Conservation (phyloP, 2,329 filamentous ascomycete genomes). For the Fusarium nelsonii region DNA sequence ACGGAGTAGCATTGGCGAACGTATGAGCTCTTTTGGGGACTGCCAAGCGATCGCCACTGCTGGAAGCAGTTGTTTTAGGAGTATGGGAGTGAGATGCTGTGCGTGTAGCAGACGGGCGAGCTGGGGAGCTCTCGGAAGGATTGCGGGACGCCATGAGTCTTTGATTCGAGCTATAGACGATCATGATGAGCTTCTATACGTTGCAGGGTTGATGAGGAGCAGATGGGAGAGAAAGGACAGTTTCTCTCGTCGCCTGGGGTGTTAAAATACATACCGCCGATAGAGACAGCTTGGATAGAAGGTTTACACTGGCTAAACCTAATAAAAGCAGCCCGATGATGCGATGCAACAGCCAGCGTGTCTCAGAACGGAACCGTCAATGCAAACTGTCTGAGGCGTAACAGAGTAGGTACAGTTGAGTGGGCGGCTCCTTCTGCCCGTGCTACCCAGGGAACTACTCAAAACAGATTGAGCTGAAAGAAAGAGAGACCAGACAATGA, state of each 20-base stretch:
- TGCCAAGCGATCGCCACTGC: slow-evolving; percentile 51
- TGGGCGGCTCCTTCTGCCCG: slow-evolving; percentile 16
- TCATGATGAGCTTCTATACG: slow-evolving; percentile 46
- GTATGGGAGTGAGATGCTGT: slow-evolving; percentile 49
- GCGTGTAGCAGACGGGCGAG: slow-evolving; percentile 50
- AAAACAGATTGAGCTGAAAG: neutral
- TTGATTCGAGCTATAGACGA: slow-evolving; percentile 45
- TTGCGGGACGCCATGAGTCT: slow-evolving; percentile 53
- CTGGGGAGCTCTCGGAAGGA: slow-evolving; percentile 46
- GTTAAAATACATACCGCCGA: slow-evolving; percentile 36
- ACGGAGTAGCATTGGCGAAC: slow-evolving; percentile 56
- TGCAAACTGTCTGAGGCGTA: slow-evolving; percentile 19
- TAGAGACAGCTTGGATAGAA: slow-evolving; percentile 28
- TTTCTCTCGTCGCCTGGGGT: slow-evolving; percentile 16
- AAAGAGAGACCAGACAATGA: neutral
- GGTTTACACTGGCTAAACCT: slow-evolving; percentile 9
- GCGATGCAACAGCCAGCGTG: slow-evolving; percentile 46
- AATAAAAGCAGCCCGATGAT: slow-evolving; percentile 25
- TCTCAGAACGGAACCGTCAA: slow-evolving; percentile 38
- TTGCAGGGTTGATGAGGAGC: slow-evolving; percentile 1
- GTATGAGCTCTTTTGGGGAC: slow-evolving; percentile 62
- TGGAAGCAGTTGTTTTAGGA: slow-evolving; percentile 41
- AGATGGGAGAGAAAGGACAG: neutral
- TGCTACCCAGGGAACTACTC: neutral
- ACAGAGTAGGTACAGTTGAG: slow-evolving; percentile 4